Base-by-base conservation (phyloP, 1,139 yeast genomes). In the Sugiyamaella pinicola region DNA sequence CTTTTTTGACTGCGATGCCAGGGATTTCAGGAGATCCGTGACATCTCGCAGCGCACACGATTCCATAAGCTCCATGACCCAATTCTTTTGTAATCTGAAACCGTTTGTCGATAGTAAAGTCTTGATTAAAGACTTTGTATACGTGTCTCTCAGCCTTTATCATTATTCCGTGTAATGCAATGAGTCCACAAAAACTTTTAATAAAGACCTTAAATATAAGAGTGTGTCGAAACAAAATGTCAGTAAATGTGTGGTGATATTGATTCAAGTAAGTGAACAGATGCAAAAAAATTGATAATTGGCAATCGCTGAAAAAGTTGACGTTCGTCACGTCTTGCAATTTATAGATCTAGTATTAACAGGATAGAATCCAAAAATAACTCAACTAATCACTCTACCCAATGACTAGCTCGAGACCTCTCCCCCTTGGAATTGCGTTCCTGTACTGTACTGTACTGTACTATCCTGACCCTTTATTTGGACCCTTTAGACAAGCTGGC, bases 21-120 rank as follows among this genome's bases (percentile, higher is more conserved):
- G 74, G 76, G 15, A 70, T 68, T 54, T 87, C 93, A 19, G 82
- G 80, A 1, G 81, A 74, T 51, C 82, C 85, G 4, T 79, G 74
- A 69, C 91, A 91, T 64, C 83, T 81, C 29, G 99, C 98, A 1
- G 96, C 87, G 65, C 96, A 93, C 4, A 93, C 98, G 5, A 91
- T 83, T 29, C 99, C 99, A 67, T 93, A 93, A 0, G 99, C 97
- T 3, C 99, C 99, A 64, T 91, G 96, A 24, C 99, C 99, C 47
- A 93, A 78, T 64, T 90, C 96, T 64, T 90, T 88, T 57, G 88
- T 87, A 61, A 93, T 79, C 66, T 87, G 85, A 70, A 90, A 88
- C 55, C 96, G 75, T 61, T 82, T 82, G 69, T 90, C 96, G 55
- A 91, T 89, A 47, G 89, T 82, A 68, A 91, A 91, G 64, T 88